A percentile compares a stretch with the other conserved stretches of the same genome.
These are phyloP conservation scores for Crithidia thermophila DNA, from an alignment of 208 protist species.

Conservation along the genomic window DNA sequence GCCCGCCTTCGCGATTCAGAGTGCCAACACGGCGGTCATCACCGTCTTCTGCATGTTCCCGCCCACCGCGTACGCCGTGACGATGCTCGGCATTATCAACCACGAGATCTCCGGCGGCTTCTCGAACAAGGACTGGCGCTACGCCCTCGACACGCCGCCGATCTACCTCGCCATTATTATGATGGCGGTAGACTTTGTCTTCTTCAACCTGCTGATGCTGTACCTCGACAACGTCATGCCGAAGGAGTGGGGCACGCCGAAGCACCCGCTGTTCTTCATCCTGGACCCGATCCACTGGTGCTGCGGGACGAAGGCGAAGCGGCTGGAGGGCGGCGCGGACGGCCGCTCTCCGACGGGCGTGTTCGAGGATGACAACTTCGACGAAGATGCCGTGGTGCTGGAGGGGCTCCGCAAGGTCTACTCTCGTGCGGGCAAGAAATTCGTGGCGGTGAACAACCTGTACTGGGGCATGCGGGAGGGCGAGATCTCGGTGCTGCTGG, in stretches of 20 bases:
- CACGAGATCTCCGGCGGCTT: constrained; percentile 22
- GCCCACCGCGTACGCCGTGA: constrained; percentile 36
- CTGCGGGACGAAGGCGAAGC: constrained; percentile 40
- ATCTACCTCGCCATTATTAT: constrained; percentile 35
- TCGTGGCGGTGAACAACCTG: constrained; percentile 81
- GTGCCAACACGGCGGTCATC: constrained; percentile 18
- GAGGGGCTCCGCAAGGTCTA: constrained; percentile 46
- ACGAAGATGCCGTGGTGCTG: constrained; percentile 17
- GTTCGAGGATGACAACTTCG: constrained; percentile 18
- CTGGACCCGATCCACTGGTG: constrained; percentile 42
- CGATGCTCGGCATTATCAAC: constrained; percentile 26
- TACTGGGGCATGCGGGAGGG: constrained; percentile 62
- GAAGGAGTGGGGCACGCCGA: constrained; percentile 56
- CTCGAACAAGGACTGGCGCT: constrained; percentile 15
- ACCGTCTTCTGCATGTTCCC: constrained; percentile 34
- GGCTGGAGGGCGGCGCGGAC: constrained; percentile 21
- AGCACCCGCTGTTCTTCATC: constrained; percentile 70
- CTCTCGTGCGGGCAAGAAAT: constrained; percentile 35
- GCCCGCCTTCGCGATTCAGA: constrained; percentile 37
- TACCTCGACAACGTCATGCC: constrained; percentile 82
- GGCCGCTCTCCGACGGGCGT: constrained; percentile 27
- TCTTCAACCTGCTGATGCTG: constrained; percentile 63
- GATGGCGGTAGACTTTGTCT: constrained; percentile 44
- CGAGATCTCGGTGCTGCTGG: constrained; percentile 80
- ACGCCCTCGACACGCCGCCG: constrained; percentile 32